Base-by-base conservation (phyloP, 2,329 filamentous ascomycete genomes). In the Aspergillus tanneri region DNA sequence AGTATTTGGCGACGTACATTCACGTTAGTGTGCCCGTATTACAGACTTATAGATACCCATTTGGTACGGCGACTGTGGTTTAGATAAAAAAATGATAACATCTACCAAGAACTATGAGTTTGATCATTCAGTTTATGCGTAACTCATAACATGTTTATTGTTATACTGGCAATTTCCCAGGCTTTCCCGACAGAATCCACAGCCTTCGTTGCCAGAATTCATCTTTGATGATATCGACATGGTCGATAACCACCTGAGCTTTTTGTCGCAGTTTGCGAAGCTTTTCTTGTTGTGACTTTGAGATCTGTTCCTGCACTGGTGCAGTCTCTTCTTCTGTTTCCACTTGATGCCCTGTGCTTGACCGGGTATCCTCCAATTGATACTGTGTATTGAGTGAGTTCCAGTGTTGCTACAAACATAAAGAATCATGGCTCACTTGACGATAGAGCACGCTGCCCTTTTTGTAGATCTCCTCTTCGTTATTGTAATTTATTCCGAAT, bases 401-500 rank as follows among this genome's bases (percentile, higher is more conserved):
- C 10, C n/a, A 16, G 7, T 8, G 16, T 3, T 3, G 19, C 4
- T 9, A 25, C 19, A 18, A 2, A 22, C 7, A 21, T 11, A 11
- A n/a, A 7, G 10, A 18, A 10, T 5, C 18, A 16, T 24, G 6
- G 49, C 46, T 42, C 71, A 87, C 87, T 66, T 93, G 87, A 60
- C 91, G 81, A 67, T 91, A 93, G 4, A 97, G 72, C 2, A 96
- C 86, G 57, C 89, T 97, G 4, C 93, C 93, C 68, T 97, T 99
- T 68, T 86, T 93, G 70, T 83, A 96, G 12, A 96, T 90, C 54
- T 95, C 90, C 0, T 84, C 83, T 69, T 99, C 93, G 58, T 96
- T 93, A 70, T 99, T 99, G 73, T 99, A 99, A 72, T 99, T 99
- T 66, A 97, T 91, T 2, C 85, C 82, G 68, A 96, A 97, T 21